Base-by-base conservation (phyloP, 2,329 filamentous ascomycete genomes). In the Colletotrichum limetticola region DNA sequence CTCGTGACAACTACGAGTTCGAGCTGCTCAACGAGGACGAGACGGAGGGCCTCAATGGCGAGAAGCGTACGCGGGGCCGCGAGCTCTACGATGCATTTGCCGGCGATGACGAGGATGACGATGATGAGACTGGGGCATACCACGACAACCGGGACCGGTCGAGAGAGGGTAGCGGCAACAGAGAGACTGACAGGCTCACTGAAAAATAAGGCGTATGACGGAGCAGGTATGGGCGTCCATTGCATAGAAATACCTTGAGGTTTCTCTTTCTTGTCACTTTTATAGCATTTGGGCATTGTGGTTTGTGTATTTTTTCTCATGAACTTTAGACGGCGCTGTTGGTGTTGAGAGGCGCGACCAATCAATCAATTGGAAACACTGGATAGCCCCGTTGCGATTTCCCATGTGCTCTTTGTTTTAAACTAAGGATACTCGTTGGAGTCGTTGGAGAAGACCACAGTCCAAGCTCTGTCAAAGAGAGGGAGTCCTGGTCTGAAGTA, bases 41-140 rank as follows among this genome's bases (percentile, higher is more conserved):
- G 77, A 86, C 88, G 19, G 86, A 91, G 76, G 87, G 88, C 32
- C 81, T 91, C 4, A 85, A 85, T 66, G 84, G 80, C 63, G 85
- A 85, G 80, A 88, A 84, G 83, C 87, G 89, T 76, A 87, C 88
- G 64, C 83, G 94, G 24, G 97, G 95, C 2, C 95, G 96, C 32
- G 96, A 98, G 85, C 85, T 99, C 57, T 99, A 99, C 81, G 97
- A 99, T 86, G 97, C 97, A 5, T 99, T 99, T 87, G 97, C 97
- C 0, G 95, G 94, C 19, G 96, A 95, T 65, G 91, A 89, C 74
- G 88, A 90, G 28, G 96, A 96, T 71, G 95, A 97, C 70, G 93
- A 87, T 69, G 86, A 86, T 37, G 83, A 85, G 52, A 85, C 84
- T 5, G 80, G 78, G 58, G 86, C 85, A 16, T 85, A 86, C 49